Evolutionary conservation across 331 rosid genomes (phyloP).

Genomic region (Malus hybrid): DNA sequence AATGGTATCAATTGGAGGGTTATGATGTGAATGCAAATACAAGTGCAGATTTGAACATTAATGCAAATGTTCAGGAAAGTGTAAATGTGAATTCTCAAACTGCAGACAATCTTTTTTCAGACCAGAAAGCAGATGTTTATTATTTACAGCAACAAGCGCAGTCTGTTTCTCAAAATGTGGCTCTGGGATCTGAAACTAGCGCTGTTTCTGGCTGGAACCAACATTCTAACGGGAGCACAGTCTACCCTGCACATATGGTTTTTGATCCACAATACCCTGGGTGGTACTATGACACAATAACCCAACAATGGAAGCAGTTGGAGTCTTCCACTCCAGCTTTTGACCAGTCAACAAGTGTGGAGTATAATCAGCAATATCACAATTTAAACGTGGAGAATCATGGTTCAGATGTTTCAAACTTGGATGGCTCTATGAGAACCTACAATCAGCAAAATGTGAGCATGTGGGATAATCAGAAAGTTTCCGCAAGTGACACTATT

Average conservation of each 20-base stretch:
- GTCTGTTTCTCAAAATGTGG: constrained; percentile 5
- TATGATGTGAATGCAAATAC: constrained; percentile 7
- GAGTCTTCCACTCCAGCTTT: constrained; percentile 9
- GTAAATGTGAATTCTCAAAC: background rate
- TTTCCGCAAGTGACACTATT: constrained; percentile 4
- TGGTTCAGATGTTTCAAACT: constrained; percentile 4
- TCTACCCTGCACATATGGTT: constrained; percentile 25
- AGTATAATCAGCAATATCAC: constrained; percentile 12
- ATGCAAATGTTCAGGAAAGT: constrained; percentile 9
- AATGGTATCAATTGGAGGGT: constrained; percentile 27
- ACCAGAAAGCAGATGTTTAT: constrained; percentile 9
- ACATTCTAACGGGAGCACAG: constrained; percentile 4
- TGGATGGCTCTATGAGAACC: constrained; percentile 18
- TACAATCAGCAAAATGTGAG: constrained; percentile 18
- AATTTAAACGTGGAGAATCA: constrained; percentile 11
- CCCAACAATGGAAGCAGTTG: constrained; percentile 19
- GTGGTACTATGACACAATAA: constrained; percentile 22
- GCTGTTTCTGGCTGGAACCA: constrained; percentile 10
- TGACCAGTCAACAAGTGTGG: constrained; percentile 7
- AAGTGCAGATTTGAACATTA: background rate
- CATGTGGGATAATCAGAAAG: constrained; percentile 5
- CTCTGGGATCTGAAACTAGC: background rate
- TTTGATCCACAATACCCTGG: constrained; percentile 27
- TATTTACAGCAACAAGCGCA: constrained; percentile 12
- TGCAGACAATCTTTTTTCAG: background rate